These are phyloP conservation scores for Pichia pseudocactophila DNA, from an alignment of 805 yeast species.

Conservation along the genomic window DNA sequence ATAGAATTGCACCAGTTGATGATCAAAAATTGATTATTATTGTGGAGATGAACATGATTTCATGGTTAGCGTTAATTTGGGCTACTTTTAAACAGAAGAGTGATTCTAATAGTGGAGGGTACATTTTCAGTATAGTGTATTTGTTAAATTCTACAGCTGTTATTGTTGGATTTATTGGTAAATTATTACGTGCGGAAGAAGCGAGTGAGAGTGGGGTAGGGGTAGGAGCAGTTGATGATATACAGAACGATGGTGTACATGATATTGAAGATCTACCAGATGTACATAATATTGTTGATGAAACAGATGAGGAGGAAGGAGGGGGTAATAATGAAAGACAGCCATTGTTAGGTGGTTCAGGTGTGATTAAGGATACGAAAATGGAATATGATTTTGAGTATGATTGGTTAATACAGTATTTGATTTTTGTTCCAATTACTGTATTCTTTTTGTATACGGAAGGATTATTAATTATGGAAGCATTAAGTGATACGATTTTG, in stretches of 20 bases:
- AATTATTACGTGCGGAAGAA: slow-evolving; percentile 1
- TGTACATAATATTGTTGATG: slow-evolving; percentile 7
- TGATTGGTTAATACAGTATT: slow-evolving; percentile 76
- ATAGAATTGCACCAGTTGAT: slow-evolving; percentile 39
- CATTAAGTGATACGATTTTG: slow-evolving; percentile 60
- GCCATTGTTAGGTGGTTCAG: slow-evolving; percentile 11
- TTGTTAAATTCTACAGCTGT: slow-evolving; percentile 38
- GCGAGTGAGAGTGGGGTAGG: not conserved
- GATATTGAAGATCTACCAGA: not conserved
- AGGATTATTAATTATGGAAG: slow-evolving; percentile 52
- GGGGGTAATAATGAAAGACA: slow-evolving; percentile 1
- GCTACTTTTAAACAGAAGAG: slow-evolving; percentile 41
- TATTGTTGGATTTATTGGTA: slow-evolving; percentile 33
- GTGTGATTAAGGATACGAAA: slow-evolving; percentile 13
- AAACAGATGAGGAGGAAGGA: slow-evolving; percentile 3
- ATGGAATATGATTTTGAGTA: slow-evolving; percentile 45
- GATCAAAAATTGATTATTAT: slow-evolving; percentile 53
- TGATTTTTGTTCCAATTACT: slow-evolving; percentile 58
- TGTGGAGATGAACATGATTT: slow-evolving; percentile 42
- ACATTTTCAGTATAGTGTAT: slow-evolving; percentile 38
- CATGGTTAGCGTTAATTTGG: slow-evolving; percentile 50
- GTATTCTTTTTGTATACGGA: slow-evolving; percentile 44
- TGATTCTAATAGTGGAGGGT: slow-evolving; percentile 46
- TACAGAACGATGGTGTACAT: no score
- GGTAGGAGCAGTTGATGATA: not conserved